Evolutionary conservation across 2,329 filamentous ascomycete genomes (phyloP), one percentile per base, ranked within the genome.

Genomic region (Sclerotinia nivalis): DNA sequence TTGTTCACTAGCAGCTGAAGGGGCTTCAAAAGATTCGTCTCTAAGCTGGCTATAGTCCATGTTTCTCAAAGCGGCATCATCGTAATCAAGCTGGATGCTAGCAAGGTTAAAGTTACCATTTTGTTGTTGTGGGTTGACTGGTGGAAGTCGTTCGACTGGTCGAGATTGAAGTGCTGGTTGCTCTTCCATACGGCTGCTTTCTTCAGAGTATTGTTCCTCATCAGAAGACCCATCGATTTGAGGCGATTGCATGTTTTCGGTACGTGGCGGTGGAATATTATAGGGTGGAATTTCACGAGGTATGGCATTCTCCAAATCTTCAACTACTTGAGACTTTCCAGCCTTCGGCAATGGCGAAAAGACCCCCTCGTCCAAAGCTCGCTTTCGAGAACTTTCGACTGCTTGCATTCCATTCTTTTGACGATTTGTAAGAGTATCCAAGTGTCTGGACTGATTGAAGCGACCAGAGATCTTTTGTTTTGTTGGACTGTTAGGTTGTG

Each of bases 11-110:
- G 25, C 52, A n/a, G 25, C 34, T 15, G 69, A 43, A 15, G 47
- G 8, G 2, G n/a, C 58, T 60, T 70, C 69, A 66, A 70, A 70
- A n/a, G 64, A 61, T 55, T 70, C 54, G 12, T 68, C 55, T 61
- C 20, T 60, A 8, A 70, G 69, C 15, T 62, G 47, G 13, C 31
- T 28, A 37, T 68, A 70, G 15, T 31, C 22, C 69, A 70, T 70
- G 2, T 43, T 47, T 68, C 18, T 68, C 22, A 70, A 34, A 34
- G 31, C n/a, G 5, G n/a, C 45, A 59, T 67, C 64, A 40, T 67
- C 47, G 31, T 70, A 68, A 37, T 70, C 69, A 28, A 66, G 55
- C 28, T 31, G 28, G 15, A 68, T 68, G 15, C 18, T 40, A 61
- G 28, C 47, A 25, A 52, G 62, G 3, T 58, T 45, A 9, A 59